Base-by-base conservation (phyloP, 2,329 filamentous ascomycete genomes). In the Colletotrichum musicola region DNA sequence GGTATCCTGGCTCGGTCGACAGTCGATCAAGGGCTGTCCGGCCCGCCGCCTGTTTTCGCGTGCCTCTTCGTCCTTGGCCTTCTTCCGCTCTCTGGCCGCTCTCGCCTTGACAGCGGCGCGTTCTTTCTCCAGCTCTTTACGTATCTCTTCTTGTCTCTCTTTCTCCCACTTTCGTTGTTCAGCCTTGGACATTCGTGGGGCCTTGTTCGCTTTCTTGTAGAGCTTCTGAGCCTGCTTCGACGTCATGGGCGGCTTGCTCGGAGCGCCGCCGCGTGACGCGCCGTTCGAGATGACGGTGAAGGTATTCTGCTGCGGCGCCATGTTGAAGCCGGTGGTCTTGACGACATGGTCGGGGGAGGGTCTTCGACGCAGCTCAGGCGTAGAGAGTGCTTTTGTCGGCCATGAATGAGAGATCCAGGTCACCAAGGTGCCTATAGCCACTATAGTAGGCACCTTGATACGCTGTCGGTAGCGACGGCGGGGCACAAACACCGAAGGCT, bases 1-100 rank as follows among this genome's bases (percentile, higher is more conserved):
- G 0, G 84, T 87, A 49, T 84, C 84, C 74, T 90, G 88, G 40
- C 88, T 89, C 0, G 88, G 84, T 42, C 83, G 81, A 4, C 88
- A 85, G 13, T 80, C 81, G n/a, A 86, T 81, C 4, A 89, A 77
- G 14, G 88, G 88, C 66, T 88, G 64, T 0, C 88, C 85, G 62
- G 81, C 83, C 70, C 80, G 84, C 73, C 79, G 85, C 77, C 83
- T 87, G 59, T 80, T 82, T n/a, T 85, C 82, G 51, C 77, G 79
- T 66, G 85, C 83, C 7, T 81, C 81, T 27, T 81, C 75, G 56
- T 87, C 86, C 73, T 85, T 88, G 16, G 83, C 85, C 68, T 83
- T 85, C 75, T 88, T 89, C 77, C 83, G 86, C 46, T 90, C 88
- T 25, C 87, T 77, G 2, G 82, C 81, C 9, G 81, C 75, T 61